phyloP scores from a whole-genome alignment of 495 filamentous ascomycete genomes.

The Aspergillus coremiiformis region DNA sequence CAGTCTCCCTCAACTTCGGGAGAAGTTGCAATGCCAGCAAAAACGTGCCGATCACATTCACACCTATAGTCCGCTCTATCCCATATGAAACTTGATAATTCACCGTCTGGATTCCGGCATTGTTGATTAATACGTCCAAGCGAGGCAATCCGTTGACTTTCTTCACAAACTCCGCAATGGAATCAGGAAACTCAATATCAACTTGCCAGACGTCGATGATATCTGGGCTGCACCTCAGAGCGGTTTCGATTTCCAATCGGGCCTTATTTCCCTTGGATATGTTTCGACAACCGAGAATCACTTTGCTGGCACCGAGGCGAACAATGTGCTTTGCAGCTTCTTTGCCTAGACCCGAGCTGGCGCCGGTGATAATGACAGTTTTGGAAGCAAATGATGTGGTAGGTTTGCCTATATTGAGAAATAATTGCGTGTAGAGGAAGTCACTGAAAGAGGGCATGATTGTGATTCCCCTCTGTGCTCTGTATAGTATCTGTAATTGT shows the following conservation, averaged over 20 bases:
- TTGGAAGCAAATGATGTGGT: slow-evolving; percentile 1
- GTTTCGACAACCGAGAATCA: slow-evolving; percentile 6
- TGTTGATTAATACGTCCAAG: slow-evolving; percentile 7
- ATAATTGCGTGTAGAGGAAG: slow-evolving; percentile 1
- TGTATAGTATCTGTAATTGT: not conserved
- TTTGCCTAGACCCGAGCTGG: slow-evolving; percentile 4
- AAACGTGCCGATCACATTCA: slow-evolving; percentile 7
- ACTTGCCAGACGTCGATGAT: slow-evolving; percentile 1
- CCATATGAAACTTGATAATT: not conserved
- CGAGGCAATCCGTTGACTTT: not conserved
- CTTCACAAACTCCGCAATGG: slow-evolving; percentile 2
- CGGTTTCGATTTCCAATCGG: slow-evolving; percentile 1
- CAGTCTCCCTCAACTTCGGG: slow-evolving; percentile 4
- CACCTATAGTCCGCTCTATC: not conserved
- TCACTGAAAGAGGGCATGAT: not conserved
- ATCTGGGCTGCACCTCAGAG: not conserved
- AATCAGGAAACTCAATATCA: not conserved
- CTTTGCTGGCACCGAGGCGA: slow-evolving; percentile 8
- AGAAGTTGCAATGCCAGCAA: slow-evolving; percentile 5
- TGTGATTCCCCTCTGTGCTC: not conserved
- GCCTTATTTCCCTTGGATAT: not conserved
- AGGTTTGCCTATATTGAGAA: not conserved
- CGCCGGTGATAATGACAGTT: slow-evolving; percentile 9
- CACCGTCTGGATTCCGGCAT: not conserved
- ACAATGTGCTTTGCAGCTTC: slow-evolving; percentile 7